phyloP scores from a whole-genome alignment of 257 asterid species.

The Salvia hispanica region DNA sequence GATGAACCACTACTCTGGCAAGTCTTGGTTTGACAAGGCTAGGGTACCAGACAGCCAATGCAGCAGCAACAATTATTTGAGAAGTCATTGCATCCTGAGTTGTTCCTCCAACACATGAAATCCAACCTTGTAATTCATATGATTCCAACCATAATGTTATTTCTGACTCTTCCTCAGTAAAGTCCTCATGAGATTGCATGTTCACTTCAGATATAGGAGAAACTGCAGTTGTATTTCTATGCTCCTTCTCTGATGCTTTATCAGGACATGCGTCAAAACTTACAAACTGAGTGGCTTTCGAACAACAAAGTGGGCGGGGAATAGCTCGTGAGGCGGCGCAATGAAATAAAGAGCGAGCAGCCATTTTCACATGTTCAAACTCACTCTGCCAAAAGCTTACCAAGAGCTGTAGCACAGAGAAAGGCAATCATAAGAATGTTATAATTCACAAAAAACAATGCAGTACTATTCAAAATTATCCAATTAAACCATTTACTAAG shows the following conservation, averaged over 20 bases:
- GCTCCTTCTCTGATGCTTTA: conserved; percentile 44
- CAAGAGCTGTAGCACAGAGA: conserved; percentile 61
- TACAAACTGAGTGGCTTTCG: conserved; percentile 41
- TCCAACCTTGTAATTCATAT: conserved; percentile 87
- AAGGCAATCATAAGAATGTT: conserved; percentile 26
- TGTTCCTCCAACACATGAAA: conserved; percentile 87
- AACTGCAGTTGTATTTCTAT: conserved; percentile 32
- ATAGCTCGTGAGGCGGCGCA: conserved; percentile 97
- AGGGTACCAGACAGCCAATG: conserved; percentile 95
- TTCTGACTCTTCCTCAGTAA: conserved; percentile 58
- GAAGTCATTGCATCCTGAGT: conserved; percentile 97
- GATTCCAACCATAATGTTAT: conserved; percentile 85
- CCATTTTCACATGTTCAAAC: conserved; percentile 91
- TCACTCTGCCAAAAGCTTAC: conserved; percentile 99
- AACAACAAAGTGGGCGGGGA: conserved; percentile 62
- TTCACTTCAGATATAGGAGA: conserved; percentile 37
- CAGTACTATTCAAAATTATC: conserved; percentile 18
- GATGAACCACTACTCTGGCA: conserved; percentile 66
- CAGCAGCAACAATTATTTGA: conserved; percentile 93
- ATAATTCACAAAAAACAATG: conserved; percentile 23
- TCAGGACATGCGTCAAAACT: conserved; percentile 34
- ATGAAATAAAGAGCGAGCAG: conserved; percentile 95
- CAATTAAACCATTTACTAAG: conserved; percentile 18
- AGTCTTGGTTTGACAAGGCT: conserved; percentile 78
- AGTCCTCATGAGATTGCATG: conserved; percentile 39